phyloP scores from a whole-genome alignment of 805 yeast genomes.

The Spencermartinsiella europaea region DNA sequence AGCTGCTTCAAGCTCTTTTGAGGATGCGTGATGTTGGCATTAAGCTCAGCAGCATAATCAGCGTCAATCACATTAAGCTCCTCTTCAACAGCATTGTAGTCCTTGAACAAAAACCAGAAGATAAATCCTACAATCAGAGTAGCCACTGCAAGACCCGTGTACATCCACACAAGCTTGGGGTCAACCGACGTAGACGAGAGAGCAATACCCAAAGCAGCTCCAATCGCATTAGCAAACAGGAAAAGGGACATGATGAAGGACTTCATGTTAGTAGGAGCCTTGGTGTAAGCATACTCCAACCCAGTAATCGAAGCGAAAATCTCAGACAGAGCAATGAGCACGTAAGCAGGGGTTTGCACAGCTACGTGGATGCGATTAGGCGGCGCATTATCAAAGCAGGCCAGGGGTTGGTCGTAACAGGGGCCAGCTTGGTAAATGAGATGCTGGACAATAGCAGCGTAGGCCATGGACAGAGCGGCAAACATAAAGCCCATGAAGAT shows the following conservation, averaged over 20 bases:
- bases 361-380: constrained; percentile 63
- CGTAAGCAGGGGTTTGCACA: constrained; percentile 67
- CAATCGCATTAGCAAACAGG: constrained; percentile 68
- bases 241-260: constrained; percentile 57
- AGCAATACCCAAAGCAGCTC: constrained; percentile 73
- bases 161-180: constrained; percentile 69
- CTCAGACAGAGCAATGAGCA: constrained; percentile 68
- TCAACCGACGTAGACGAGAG: constrained; percentile 59
- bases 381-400: constrained; percentile 39
- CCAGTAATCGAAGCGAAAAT: constrained; percentile 79
- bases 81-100: constrained; percentile 53
- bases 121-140: constrained; percentile 53
- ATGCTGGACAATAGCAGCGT: constrained; percentile 72
- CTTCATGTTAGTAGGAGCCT: constrained; percentile 69
- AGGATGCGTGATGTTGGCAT: constrained; percentile 20
- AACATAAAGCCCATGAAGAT: constrained; percentile 66
- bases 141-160: constrained; percentile 55
- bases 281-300: constrained; percentile 76
- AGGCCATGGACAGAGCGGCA: constrained; percentile 61
- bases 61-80: constrained; percentile 50
- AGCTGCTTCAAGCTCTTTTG: constrained; percentile 3
- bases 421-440: constrained; percentile 67
- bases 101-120: constrained; percentile 58
- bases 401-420: constrained; percentile 58
- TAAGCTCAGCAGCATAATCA: constrained; percentile 26